Percentiles rank a stretch among this genome's conserved stretches.
Evolutionary conservation across 345 rosid genomes (phyloP).

Genomic region (Erysimum cheiranthoides): DNA sequence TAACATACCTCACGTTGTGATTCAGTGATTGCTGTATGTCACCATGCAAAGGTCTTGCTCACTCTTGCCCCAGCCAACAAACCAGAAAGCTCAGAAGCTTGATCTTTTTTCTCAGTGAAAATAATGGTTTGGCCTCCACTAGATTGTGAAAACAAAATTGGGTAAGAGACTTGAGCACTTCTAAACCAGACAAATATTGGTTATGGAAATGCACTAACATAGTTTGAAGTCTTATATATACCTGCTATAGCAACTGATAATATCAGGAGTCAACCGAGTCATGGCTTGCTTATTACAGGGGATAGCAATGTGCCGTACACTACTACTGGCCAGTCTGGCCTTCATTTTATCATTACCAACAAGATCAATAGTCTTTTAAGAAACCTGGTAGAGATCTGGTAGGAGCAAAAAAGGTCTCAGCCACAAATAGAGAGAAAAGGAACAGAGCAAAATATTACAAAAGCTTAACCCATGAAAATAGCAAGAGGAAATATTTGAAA

Average conservation of each 20-base stretch:
- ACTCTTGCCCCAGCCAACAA: conserved; percentile 84
- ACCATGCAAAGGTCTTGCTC: conserved; percentile 90
- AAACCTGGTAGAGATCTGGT: conserved; percentile 74
- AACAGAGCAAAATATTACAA: background rate
- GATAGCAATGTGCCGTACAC: conserved; percentile 83
- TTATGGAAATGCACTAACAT: background rate
- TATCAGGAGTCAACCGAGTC: conserved; percentile 83
- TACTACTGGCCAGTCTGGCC: conserved; percentile 93
- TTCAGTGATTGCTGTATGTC: conserved; percentile 94
- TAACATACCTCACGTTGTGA: conserved; percentile 87
- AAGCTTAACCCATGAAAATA: background rate
- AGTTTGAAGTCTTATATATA: conserved; percentile 25
- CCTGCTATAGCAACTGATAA: conserved; percentile 95
- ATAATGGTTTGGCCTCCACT: conserved; percentile 96
- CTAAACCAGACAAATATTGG: background rate
- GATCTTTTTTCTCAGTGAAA: conserved; percentile 85
- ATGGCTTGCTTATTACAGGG: conserved; percentile 80
- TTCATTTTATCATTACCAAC: conserved; percentile 98
- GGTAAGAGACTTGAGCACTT: conserved; percentile 14
- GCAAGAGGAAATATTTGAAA: background rate
- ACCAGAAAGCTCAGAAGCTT: conserved; percentile 91
- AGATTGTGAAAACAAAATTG: conserved; percentile 34
- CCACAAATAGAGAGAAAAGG: background rate
- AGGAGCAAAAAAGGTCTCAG: conserved; percentile 31
- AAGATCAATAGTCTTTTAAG: conserved; percentile 93